Base-by-base conservation (phyloP, 2,329 filamentous ascomycete genomes). In the Harringtonia lauricola region DNA sequence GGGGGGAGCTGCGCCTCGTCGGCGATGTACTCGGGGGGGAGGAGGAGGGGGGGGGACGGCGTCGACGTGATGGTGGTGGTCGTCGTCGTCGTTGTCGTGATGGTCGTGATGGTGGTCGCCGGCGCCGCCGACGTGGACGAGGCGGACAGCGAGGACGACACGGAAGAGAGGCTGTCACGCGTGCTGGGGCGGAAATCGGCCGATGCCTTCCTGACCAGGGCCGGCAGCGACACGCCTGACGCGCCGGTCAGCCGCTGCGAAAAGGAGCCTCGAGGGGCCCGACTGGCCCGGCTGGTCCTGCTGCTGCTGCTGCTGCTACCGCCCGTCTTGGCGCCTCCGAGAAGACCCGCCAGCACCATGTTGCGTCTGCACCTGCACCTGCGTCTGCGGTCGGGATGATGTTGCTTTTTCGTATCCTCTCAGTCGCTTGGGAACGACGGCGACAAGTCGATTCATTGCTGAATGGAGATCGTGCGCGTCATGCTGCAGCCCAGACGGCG, bases 1-100 rank as follows among this genome's bases (percentile, higher is more conserved):
- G 65, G 64, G 18, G 57, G 59, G 22, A 81, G 65, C 53, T 81
- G 71, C 28, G 68, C 58, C 49, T 75, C 72, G 47, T 78, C 72
- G 53, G 65, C 63, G 51, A 81, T 76, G 56, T 71, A 77, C 37
- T 68, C 67, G 46, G 61, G 52, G 14, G 48, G 47, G n/a, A n/a
- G n/a, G n/a, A n/a, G n/a, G n/a, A n/a, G n/a, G n/a, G n/a, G n/a
- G n/a, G n/a, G n/a, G n/a, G n/a, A n/a, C n/a, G n/a, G n/a, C n/a
- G n/a, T n/a, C n/a, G n/a, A n/a, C n/a, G n/a, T n/a, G n/a, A n/a
- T n/a, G n/a, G n/a, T n/a, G n/a, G n/a, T n/a, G n/a, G n/a, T n/a
- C n/a, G n/a, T n/a, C n/a, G n/a, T 18, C 8, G 35, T 31, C 19
- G 36, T 21, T 15, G 39, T 17, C 15, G 31, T 9, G 8, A 12